Evolutionary conservation across 371 early-diverging fungal species (phyloP).

Genomic region (Zopfochytrium polystomum): DNA sequence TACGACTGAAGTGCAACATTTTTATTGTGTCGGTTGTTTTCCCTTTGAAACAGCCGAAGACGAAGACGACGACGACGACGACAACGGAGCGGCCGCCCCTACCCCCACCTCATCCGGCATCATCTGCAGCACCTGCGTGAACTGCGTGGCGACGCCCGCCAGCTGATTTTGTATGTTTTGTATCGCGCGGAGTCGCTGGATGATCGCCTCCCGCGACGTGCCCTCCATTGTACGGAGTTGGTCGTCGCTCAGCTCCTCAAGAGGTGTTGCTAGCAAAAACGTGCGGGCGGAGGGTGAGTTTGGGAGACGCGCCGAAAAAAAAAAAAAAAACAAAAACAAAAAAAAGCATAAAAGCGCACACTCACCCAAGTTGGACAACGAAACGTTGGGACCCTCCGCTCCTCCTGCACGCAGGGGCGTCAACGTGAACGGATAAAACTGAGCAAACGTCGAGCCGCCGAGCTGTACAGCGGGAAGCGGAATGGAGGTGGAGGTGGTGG

Average conservation of each 20-base stretch:
- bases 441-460: too few species aligned
- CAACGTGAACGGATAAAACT: slow-evolving; percentile 19
- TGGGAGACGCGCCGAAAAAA: neutral
- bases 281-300: neutral
- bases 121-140: slow-evolving; percentile 50
- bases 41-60: neutral
- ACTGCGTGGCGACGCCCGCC: slow-evolving; percentile 54
- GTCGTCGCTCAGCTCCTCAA: slow-evolving; percentile 54
- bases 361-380: slow-evolving; percentile 13
- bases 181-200: slow-evolving; percentile 56
- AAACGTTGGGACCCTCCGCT: slow-evolving; percentile 7
- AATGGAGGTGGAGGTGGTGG: too few species aligned
- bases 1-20: slow-evolving; percentile 4
- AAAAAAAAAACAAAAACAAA: slow-evolving; percentile 4
- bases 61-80: too few species aligned
- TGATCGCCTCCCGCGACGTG: slow-evolving; percentile 55
- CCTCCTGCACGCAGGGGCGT: slow-evolving; percentile 16
- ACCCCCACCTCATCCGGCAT: slow-evolving; percentile 10
- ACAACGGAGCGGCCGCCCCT: too few species aligned
- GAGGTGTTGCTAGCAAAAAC: neutral
- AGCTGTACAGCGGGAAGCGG: too few species aligned
- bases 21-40: too few species aligned
- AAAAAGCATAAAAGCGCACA: slow-evolving; percentile 1
- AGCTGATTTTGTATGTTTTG: slow-evolving; percentile 63
- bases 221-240: slow-evolving; percentile 57